Evolutionary conservation across 1,284 basidiomycete species (phyloP).

Genomic region (Psilocybe mexicana): DNA sequence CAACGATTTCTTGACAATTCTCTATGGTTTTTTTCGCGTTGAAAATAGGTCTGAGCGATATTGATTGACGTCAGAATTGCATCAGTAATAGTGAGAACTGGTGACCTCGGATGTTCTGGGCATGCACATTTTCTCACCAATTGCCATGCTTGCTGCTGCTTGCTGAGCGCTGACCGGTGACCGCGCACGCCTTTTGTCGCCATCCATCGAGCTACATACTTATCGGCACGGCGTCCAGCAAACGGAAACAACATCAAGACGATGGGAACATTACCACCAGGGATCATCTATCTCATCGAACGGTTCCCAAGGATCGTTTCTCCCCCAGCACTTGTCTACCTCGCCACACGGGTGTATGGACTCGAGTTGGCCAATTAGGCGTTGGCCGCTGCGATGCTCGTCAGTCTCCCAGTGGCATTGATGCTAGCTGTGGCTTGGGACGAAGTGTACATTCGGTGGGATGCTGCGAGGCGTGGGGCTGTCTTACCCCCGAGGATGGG

Average conservation of each 20-base stretch:
- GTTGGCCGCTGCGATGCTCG: conserved; percentile 12
- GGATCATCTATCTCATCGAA: conserved; percentile 24
- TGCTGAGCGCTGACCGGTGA: not conserved
- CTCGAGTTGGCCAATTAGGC: conserved; percentile 9
- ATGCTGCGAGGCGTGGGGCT: conserved; percentile 22
- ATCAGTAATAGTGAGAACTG: no score
- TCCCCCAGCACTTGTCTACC: conserved; percentile 21
- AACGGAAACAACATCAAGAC: no score
- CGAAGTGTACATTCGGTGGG: conserved; percentile 12
- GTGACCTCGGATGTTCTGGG: not conserved
- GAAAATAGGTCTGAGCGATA: no score
- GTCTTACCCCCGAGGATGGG: conserved; percentile 20
- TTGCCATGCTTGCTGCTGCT: not conserved
- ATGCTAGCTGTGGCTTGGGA: conserved; percentile 12
- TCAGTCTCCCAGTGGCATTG: conserved; percentile 21
- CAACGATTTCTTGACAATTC: no score
- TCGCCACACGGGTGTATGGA: conserved; percentile 2
- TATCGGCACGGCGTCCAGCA: no score
- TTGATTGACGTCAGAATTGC: no score
- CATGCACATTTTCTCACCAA: not conserved
- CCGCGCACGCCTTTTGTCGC: not conserved
- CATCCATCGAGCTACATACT: not conserved
- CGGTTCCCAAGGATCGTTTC: conserved; percentile 18
- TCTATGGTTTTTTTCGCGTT: no score
- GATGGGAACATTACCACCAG: conserved; percentile 24